phyloP scores from a whole-genome alignment of 2,329 filamentous ascomycete genomes.

The Biscogniauxia mediterranea region DNA sequence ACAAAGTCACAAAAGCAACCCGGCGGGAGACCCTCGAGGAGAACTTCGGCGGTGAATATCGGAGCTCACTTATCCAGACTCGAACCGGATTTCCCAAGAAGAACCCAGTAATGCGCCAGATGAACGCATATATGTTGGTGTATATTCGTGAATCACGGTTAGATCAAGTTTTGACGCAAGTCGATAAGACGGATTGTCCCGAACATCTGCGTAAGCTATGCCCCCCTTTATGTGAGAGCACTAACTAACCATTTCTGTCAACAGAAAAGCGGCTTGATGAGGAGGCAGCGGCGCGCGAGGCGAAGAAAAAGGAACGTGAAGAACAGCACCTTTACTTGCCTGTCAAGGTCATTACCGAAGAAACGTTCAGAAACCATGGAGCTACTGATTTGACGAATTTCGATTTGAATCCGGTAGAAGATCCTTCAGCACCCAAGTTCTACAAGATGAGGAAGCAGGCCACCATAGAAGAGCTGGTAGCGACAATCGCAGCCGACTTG shows the following conservation, averaged over 20 bases:
- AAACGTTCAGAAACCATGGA: constrained; percentile 77
- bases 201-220: constrained; percentile 67
- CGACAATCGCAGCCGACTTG: constrained; percentile 68
- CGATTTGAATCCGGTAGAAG: constrained; percentile 53
- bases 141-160: constrained; percentile 87
- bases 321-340: constrained; percentile 92
- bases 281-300: constrained; percentile 74
- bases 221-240: not conserved
- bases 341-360: constrained; percentile 76
- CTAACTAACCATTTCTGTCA: constrained; percentile 11
- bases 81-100: constrained; percentile 53
- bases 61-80: constrained; percentile 44
- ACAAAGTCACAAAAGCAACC: constrained; percentile 92
- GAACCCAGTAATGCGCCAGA: constrained; percentile 60
- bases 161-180: constrained; percentile 77
- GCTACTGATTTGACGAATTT: constrained; percentile 79
- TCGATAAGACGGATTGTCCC: constrained; percentile 77
- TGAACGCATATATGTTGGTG: constrained; percentile 98
- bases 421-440: constrained; percentile 66
- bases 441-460: constrained; percentile 75
- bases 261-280: constrained; percentile 73
- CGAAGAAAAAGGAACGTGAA: constrained; percentile 81
- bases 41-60: constrained; percentile 91
- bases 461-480: constrained; percentile 72
- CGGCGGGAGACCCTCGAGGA: constrained; percentile 90